Base-by-base conservation (phyloP, 208 protist genomes). In the Crithidia sp. region DNA sequence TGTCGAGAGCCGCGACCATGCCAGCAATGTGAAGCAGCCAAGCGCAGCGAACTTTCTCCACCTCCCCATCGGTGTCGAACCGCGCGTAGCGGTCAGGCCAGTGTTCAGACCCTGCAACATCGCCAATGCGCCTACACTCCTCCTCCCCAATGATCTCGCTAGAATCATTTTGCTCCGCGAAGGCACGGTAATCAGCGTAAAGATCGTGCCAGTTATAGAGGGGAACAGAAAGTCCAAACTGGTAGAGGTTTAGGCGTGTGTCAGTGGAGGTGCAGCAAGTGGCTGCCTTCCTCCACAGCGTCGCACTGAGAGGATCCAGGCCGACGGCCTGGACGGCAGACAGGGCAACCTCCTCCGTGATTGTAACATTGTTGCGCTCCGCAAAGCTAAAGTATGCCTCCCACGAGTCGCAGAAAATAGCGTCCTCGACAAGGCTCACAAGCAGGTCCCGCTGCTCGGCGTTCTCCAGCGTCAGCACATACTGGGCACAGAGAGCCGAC, bases 351-450 rank as follows among this genome's bases (percentile, higher is more conserved):
- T 93, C 80, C 28, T 94, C 84, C 28, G 71, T 85, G 6, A 94
- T 63, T 14, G 74, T 17, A 37, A 90, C 72, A 62, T 77, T 65
- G 39, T 84, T 85, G 44, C 72, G 60, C 49, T 84, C 76, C 12
- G 83, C 82, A 62, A 87, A 94, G 5, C 67, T 74, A 74, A 96
- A 93, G 69, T 94, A 96, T 0, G 76, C 74, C 41, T 91, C 81
- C 89, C 92, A 96, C 7, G 92, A 84, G 58, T 96, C 92, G 56
- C 79, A 87, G 74, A 86, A 94, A 4, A 88, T 87, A 3, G 92
- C 84, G 62, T 85, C 74, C 10, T 88, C 82, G 17, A 96, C 88
- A 45, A 96, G 83, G 45, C 63, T 80, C 7, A 69, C 58, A 63
- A 93, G 60, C 8, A 79, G 71, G 52, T 86, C 71, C 9, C 80